Conservation (phyloP, 257 asterid species). For the Coffea eugenioides region DNA sequence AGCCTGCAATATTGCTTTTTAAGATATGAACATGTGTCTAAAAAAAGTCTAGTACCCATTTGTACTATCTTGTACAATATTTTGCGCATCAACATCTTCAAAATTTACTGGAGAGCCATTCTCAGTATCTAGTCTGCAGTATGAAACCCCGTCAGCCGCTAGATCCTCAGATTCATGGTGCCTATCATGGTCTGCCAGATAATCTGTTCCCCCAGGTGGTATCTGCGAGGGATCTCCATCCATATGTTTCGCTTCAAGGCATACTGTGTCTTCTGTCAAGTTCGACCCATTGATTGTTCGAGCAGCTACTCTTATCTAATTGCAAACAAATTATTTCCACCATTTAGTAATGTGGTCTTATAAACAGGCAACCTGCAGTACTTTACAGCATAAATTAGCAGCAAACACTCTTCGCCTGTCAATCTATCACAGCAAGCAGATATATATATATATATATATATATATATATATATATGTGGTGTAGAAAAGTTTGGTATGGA, state of each 20-base stretch:
- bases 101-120: constrained; percentile 16
- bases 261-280: constrained; percentile 19
- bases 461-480: too few relatives aligned
- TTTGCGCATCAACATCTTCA: constrained; percentile 28
- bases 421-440: neutral
- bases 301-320: constrained; percentile 65
- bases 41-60: constrained; percentile 28
- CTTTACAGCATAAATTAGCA: neutral
- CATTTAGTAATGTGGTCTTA: neutral
- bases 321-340: neutral
- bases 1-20: neutral
- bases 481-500: neutral
- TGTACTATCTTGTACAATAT: constrained; percentile 25
- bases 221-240: constrained; percentile 28
- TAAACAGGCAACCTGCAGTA: neutral
- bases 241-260: constrained; percentile 24
- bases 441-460: too few relatives aligned
- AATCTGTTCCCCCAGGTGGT: constrained; percentile 24
- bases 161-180: constrained; percentile 28
- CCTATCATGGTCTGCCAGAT: constrained; percentile 20
- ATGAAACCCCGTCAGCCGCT: constrained; percentile 48
- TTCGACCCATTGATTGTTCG: constrained; percentile 18
- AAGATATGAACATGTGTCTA: constrained; percentile 9
- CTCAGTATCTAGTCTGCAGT: constrained; percentile 41
- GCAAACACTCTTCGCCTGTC: neutral